A percentile compares a stretch with the other conserved stretches of the same genome.
These are phyloP conservation scores for Phytophthora pistaciae DNA, from an alignment of 352 stramenopile genomes.

Conservation along the genomic window DNA sequence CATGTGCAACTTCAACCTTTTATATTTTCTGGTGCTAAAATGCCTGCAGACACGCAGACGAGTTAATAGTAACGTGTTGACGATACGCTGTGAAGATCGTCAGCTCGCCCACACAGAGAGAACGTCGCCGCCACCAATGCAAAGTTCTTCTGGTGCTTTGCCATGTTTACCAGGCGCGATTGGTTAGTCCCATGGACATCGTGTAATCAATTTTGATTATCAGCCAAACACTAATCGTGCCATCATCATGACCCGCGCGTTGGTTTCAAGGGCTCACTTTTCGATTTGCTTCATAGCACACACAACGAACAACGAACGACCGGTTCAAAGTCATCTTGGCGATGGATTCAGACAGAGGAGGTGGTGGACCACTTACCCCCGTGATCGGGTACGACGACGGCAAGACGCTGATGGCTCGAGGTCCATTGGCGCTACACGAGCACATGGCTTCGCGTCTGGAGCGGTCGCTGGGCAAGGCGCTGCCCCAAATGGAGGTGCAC, in stretches of 20 bases:
- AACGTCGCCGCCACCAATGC: no score
- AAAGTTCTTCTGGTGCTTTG: background rate
- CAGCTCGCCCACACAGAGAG: no score
- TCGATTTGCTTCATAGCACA: background rate
- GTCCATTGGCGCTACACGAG: slow-evolving; percentile 1
- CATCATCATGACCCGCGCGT: background rate
- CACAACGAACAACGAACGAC: background rate
- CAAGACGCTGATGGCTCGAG: slow-evolving; percentile 6
- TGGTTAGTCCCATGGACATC: background rate
- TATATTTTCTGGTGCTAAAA: no score
- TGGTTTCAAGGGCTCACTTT: background rate
- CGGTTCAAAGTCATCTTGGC: background rate
- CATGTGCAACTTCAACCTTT: no score
- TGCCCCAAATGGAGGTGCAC: slow-evolving; percentile 44
- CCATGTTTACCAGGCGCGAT: background rate
- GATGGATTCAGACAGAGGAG: background rate
- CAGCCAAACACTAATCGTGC: background rate
- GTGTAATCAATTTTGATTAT: background rate
- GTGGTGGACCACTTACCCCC: background rate
- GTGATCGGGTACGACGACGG: slow-evolving; percentile 10
- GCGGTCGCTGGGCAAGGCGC: slow-evolving; percentile 22
- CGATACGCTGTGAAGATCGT: no score
- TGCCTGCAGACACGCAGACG: no score
- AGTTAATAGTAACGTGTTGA: no score
- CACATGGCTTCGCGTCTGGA: slow-evolving; percentile 4